Evolutionary conservation across 2,329 filamentous ascomycete genomes (phyloP), one percentile per base, ranked within the genome.

Genomic region (Beauveria varroae): DNA sequence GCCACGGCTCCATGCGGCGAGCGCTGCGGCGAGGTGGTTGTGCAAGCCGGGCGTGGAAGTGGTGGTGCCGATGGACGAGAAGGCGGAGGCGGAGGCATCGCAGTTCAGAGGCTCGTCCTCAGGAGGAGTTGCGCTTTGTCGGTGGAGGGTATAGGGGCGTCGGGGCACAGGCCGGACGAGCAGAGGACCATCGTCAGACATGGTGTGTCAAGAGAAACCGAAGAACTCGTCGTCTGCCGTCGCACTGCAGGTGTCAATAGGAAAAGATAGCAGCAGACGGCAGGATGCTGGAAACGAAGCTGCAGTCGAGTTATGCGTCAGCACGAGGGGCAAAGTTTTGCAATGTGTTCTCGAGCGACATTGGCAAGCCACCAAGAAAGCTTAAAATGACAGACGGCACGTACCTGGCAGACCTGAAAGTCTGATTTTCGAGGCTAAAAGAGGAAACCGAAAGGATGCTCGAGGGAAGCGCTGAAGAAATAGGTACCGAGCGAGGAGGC

Each of bases 131-230:
- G 76, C 74, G 64, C 73, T 76, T 57, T 74, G 73, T 51, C 80
- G 75, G 62, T 80, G 80, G 63, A 87, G 73, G 34, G 87, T 82
- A 75, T 93, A 93, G 18, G 87, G 82, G 50, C 90, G 85, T 63
- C 88, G 85, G 24, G 90, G 88, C 63, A 87, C 82, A 6, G 91
- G 91, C 54, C 87, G 86, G 65, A 89, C 71, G 65, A 91, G 75
- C 43, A 79, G 79, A 61, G 84, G 83, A 47, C 78, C 74, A 63
- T 77, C 74, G 37, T 59, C 57, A 22, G 57, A 59, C 57, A 59
- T 59, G 47, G 22, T 30, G 28, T 20, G 44, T 24, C 7, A 37
- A 37, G 16, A 40, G 44, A 20, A 16, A 7, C 7, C 22, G 14
- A 20, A 10, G 16, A 20, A 43, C 12, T 14, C n/a, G 52, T 26